These are phyloP conservation scores for Raffaelea deltoideospora DNA, from an alignment of 2,329 filamentous ascomycete genomes.

Conservation along the genomic window DNA sequence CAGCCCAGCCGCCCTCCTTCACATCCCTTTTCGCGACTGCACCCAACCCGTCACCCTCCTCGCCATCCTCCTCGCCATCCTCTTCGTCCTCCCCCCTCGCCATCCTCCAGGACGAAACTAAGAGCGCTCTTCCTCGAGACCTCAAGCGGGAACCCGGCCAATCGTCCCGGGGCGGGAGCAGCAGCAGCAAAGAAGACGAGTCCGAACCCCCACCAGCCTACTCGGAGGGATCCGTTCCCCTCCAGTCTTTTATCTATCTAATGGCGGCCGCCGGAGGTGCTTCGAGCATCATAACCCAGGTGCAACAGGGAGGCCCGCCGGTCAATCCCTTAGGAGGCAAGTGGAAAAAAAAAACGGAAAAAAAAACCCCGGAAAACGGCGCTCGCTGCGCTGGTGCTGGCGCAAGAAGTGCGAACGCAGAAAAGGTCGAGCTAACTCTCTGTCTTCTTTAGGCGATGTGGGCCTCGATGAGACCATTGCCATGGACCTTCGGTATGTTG, in stretches of 20 bases:
- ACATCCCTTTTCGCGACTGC: no score
- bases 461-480: conserved; percentile 87
- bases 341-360: no score
- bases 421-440: not conserved
- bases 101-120: conserved; percentile 52
- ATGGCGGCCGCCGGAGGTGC: conserved; percentile 97
- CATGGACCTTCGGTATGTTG: conserved; percentile 72
- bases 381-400: no score
- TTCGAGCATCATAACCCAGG: conserved; percentile 97
- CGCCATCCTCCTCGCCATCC: not conserved
- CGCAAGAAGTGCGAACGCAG: no score
- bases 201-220: conserved; percentile 91
- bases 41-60: not conserved
- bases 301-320: conserved; percentile 82
- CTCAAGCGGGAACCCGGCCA: conserved; percentile 52
- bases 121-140: conserved; percentile 69
- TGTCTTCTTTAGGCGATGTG: conserved; percentile 39
- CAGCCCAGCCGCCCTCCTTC: no score
- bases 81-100: conserved; percentile 3
- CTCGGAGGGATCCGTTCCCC: conserved; percentile 83
- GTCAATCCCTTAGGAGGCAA: conserved; percentile 79
- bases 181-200: conserved; percentile 69
- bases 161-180: conserved; percentile 40
- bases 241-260: conserved; percentile 85
- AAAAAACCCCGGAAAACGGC: no score